These are phyloP conservation scores for Vanrija humicola DNA, from an alignment of 1,284 basidiomycete genomes.

Conservation along the genomic window DNA sequence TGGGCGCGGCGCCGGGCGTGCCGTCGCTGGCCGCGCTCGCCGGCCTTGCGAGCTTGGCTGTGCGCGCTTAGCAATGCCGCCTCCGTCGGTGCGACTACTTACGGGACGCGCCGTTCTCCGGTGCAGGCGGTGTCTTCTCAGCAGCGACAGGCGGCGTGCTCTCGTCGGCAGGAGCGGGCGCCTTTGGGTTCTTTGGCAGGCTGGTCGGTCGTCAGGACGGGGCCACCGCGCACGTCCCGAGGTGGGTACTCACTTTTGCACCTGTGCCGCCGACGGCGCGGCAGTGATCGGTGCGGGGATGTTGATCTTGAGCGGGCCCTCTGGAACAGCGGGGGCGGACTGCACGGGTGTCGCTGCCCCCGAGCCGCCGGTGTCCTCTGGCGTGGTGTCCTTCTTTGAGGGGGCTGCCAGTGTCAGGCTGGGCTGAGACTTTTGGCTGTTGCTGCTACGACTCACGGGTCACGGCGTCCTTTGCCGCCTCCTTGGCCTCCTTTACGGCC, in stretches of 20 bases:
- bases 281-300: slow-evolving; percentile 60
- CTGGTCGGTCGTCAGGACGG: no score
- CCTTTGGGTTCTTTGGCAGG: not conserved
- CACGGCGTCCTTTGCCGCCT: not conserved
- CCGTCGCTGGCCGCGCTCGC: slow-evolving; percentile 27
- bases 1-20: slow-evolving; percentile 26
- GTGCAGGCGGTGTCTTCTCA: not conserved
- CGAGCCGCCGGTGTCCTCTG: slow-evolving; percentile 34
- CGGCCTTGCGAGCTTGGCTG: slow-evolving; percentile 16
- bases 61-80: not conserved
- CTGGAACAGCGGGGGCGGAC: not conserved
- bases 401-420: not conserved
- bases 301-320: slow-evolving; percentile 61
- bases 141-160: not conserved
- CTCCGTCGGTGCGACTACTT: not conserved
- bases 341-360: slow-evolving; percentile 7
- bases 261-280: not conserved
- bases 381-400: not conserved
- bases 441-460: not conserved
- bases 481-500: slow-evolving; percentile 12
- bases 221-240: no score
- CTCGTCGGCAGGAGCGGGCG: not conserved
- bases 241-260: slow-evolving; percentile 1
- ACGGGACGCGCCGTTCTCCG: not conserved
- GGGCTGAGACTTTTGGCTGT: not conserved